These are phyloP conservation scores for Rhizopus stolonifer DNA, from an alignment of 371 early-diverging fungal species.

Conservation along the genomic window DNA sequence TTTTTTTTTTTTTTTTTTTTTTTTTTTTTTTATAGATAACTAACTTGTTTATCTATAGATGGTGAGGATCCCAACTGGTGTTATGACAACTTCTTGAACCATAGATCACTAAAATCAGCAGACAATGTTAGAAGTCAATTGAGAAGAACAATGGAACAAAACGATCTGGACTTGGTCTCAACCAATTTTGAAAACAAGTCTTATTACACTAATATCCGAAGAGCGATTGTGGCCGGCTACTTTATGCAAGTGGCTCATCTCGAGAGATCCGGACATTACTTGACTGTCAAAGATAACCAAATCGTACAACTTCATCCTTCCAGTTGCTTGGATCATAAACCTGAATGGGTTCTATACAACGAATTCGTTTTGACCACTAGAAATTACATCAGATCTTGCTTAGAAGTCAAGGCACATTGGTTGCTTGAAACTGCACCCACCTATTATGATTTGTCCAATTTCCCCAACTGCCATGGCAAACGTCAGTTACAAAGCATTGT, in stretches of 20 bases:
- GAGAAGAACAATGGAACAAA: slow-evolving; percentile 78
- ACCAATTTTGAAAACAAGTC: slow-evolving; percentile 71
- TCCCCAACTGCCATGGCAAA: slow-evolving; percentile 92
- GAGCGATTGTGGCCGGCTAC: slow-evolving; percentile 86
- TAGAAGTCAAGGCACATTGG: slow-evolving; percentile 91
- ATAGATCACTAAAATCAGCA: slow-evolving; percentile 84
- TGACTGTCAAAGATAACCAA: slow-evolving; percentile 96
- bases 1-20: not conserved
- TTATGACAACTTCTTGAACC: slow-evolving; percentile 87
- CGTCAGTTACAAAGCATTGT: slow-evolving; percentile 69
- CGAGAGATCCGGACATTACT: slow-evolving; percentile 85
- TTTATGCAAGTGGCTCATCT: slow-evolving; percentile 98
- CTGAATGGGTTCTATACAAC: slow-evolving; percentile 97
- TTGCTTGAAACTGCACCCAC: slow-evolving; percentile 83
- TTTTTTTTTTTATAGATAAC: not conserved
- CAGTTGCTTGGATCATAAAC: slow-evolving; percentile 81
- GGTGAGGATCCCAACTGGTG: slow-evolving; percentile 85
- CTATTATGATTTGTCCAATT: slow-evolving; percentile 75
- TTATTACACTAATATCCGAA: slow-evolving; percentile 85
- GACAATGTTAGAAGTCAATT: slow-evolving; percentile 92
- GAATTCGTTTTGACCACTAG: slow-evolving; percentile 97
- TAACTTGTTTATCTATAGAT: no score
- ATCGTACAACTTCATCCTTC: slow-evolving; percentile 95
- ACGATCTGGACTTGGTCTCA: slow-evolving; percentile 69
- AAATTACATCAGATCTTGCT: slow-evolving; percentile 93